A percentile compares a stretch with the other conserved stretches of the same genome.
phyloP scores from a whole-genome alignment of 495 filamentous ascomycete species.

The Hypoxylon fuscum region DNA sequence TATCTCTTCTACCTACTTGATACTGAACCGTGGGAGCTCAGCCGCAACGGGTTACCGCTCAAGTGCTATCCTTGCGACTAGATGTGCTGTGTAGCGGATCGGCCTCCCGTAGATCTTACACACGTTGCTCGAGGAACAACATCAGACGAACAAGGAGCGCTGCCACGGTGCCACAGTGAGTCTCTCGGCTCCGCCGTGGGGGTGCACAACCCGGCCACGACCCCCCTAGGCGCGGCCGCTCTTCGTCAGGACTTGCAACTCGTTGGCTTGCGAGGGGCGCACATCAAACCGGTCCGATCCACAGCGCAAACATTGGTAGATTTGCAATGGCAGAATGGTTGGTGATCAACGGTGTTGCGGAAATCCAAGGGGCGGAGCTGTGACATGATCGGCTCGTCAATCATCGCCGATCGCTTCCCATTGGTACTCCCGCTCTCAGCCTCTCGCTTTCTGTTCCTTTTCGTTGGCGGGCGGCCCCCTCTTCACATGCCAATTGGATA shows the following conservation, averaged over 20 bases:
- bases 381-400: conserved; percentile 29
- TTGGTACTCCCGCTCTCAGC: conserved; percentile 5
- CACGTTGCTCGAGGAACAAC: not conserved
- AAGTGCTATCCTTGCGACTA: conserved; percentile 11
- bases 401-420: conserved; percentile 30
- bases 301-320: conserved; percentile 12
- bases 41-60: conserved; percentile 18
- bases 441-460: not conserved
- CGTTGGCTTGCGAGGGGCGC: conserved; percentile 19
- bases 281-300: conserved; percentile 38
- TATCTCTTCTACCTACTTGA: no score
- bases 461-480: not conserved
- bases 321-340: conserved; percentile 7
- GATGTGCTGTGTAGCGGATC: conserved; percentile 5
- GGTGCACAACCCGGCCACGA: not conserved
- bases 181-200: conserved; percentile 6
- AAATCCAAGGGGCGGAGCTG: conserved; percentile 24
- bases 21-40: conserved; percentile 4
- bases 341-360: conserved; percentile 23
- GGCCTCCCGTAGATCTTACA: conserved; percentile 11
- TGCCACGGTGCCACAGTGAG: not conserved
- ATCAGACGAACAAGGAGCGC: conserved; percentile 10
- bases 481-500: conserved; percentile 8
- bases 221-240: not conserved
- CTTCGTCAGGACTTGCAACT: not conserved